Percentiles rank a stretch among this genome's conserved stretches.
phyloP scores from a whole-genome alignment of 2,329 filamentous ascomycete genomes.

The Trichoderma sp. region DNA sequence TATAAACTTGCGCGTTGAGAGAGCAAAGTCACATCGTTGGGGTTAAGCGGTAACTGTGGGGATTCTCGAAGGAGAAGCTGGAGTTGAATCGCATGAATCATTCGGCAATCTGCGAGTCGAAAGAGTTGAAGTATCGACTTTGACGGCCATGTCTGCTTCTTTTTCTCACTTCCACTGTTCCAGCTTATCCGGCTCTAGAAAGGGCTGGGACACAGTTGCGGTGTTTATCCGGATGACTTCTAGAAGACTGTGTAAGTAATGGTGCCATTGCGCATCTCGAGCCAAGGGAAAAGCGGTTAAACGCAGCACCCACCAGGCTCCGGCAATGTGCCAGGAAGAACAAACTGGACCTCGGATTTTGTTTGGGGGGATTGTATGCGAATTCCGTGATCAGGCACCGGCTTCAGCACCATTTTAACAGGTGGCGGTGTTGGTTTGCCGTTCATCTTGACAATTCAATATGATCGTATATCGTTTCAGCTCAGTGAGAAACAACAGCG shows the following conservation, averaged over 20 bases:
- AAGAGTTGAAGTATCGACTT: not conserved
- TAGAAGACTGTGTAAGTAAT: slow-evolving; percentile 28
- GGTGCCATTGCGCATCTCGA: not conserved
- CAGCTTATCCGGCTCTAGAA: slow-evolving; percentile 41
- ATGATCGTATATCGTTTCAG: not conserved
- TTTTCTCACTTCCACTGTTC: slow-evolving; percentile 30
- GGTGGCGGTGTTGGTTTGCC: slow-evolving; percentile 27
- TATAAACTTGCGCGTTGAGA: not conserved
- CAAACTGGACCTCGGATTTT: slow-evolving; percentile 39
- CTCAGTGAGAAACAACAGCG: not conserved
- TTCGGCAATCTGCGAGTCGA: not conserved
- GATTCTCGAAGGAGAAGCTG: not conserved
- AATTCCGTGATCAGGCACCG: slow-evolving; percentile 32
- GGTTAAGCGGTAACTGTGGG: not conserved
- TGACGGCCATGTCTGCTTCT: not conserved
- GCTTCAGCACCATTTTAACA: slow-evolving; percentile 36
- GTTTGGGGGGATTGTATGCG: slow-evolving; percentile 36
- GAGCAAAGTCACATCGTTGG: not conserved
- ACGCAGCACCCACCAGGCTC: slow-evolving; percentile 34
- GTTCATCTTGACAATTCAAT: slow-evolving; percentile 5
- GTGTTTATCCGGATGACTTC: slow-evolving; percentile 38
- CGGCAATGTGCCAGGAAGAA: slow-evolving; percentile 37
- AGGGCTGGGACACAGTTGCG: slow-evolving; percentile 40
- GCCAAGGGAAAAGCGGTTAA: not conserved
- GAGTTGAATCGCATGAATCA: not conserved